A percentile compares a stretch with the other conserved stretches of the same genome.
phyloP scores from a whole-genome alignment of 2,329 filamentous ascomycete genomes.

The Penicillium sp. region DNA sequence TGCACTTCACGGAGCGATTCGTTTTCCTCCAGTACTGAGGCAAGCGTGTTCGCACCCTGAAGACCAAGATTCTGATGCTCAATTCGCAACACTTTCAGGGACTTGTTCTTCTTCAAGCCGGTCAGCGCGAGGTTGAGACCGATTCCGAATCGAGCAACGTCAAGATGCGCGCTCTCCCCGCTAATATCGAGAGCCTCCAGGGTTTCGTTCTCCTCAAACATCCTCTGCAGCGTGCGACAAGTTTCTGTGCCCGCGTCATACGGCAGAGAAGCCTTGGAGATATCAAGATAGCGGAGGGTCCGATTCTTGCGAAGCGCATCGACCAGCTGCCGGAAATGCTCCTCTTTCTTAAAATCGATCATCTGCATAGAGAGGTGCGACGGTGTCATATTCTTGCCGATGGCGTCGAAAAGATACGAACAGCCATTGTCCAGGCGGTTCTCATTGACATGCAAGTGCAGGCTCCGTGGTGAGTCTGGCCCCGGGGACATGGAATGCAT shows the following conservation, averaged over 20 bases:
- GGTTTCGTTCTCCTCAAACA: conserved; percentile 69
- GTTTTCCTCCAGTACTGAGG: conserved; percentile 68
- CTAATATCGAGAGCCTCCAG: conserved; percentile 70
- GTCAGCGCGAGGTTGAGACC: conserved; percentile 67
- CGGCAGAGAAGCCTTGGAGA: conserved; percentile 70
- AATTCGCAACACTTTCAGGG: conserved; percentile 64
- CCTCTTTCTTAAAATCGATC: conserved; percentile 68
- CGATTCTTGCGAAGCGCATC: conserved; percentile 64
- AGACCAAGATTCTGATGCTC: conserved; percentile 70
- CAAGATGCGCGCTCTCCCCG: conserved; percentile 70
- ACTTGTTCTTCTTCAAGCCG: conserved; percentile 65
- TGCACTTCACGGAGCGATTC: conserved; percentile 64
- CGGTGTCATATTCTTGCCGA: conserved; percentile 58
- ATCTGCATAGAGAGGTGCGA: conserved; percentile 67
- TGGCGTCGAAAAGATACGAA: conserved; percentile 45
- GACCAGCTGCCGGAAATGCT: conserved; percentile 64
- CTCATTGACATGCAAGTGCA: conserved; percentile 68
- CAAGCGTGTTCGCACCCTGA: conserved; percentile 68
- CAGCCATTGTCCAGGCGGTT: conserved; percentile 53
- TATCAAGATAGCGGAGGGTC: conserved; percentile 65
- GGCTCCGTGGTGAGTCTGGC: conserved; percentile 54
- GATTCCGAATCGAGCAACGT: conserved; percentile 68
- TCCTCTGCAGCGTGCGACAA: conserved; percentile 61
- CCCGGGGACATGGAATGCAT: conserved; percentile 63
- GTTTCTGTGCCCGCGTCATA: conserved; percentile 69